Conservation (phyloP, 2,329 filamentous ascomycete genomes). For the Aspergillus sp. region DNA sequence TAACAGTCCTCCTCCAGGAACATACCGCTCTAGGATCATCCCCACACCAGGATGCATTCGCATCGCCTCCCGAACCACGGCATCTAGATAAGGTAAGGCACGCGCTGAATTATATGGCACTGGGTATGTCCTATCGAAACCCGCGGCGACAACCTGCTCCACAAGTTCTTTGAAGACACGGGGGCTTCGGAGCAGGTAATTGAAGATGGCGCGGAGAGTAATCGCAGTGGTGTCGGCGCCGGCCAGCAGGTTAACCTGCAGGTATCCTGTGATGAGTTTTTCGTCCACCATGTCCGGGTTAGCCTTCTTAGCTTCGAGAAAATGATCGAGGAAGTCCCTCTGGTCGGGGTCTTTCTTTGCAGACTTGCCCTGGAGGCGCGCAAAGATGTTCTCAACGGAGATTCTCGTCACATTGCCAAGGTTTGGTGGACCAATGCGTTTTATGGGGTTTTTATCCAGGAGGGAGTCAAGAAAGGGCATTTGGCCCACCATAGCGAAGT, state of each 20-base stretch:
- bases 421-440: conserved; percentile 14
- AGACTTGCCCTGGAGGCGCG: conserved; percentile 7
- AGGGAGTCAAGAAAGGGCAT: conserved; percentile 20
- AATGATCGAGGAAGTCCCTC: neutral
- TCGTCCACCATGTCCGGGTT: conserved; percentile 31
- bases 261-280: conserved; percentile 30
- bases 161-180: conserved; percentile 9
- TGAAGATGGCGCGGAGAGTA: conserved; percentile 22
- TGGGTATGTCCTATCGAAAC: conserved; percentile 9
- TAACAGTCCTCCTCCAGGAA: conserved; percentile 29
- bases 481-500: conserved; percentile 18
- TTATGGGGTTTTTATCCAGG: conserved; percentile 23
- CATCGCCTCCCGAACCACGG: conserved; percentile 46
- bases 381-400: conserved; percentile 15
- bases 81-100: conserved; percentile 39
- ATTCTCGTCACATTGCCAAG: neutral
- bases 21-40: conserved; percentile 44
- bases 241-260: conserved; percentile 24
- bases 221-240: conserved; percentile 34
- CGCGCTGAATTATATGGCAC: conserved; percentile 12
- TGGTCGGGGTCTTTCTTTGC: conserved; percentile 13
- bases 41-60: conserved; percentile 44
- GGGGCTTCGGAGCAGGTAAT: conserved; percentile 16
- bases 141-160: neutral
- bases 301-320: conserved; percentile 2